Percentiles rank a stretch among this genome's conserved stretches.
Evolutionary conservation across 2,329 filamentous ascomycete genomes (phyloP).

Genomic region (Colletotrichum higginsianum): DNA sequence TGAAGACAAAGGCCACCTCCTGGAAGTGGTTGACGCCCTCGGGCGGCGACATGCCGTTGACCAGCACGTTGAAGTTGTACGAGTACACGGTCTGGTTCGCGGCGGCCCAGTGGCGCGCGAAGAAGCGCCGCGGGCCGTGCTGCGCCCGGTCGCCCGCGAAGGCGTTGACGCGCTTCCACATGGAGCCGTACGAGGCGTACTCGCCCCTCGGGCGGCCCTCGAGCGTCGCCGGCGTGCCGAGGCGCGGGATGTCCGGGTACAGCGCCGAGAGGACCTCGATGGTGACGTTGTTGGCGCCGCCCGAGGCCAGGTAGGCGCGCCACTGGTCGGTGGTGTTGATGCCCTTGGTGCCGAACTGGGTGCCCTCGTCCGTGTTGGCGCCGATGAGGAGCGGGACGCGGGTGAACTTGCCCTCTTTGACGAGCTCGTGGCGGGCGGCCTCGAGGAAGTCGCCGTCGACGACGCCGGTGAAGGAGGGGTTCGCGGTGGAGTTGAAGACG

Average conservation of each 20-base stretch:
- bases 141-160: conserved; percentile 69
- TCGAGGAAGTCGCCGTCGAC: conserved; percentile 61
- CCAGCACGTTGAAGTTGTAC: conserved; percentile 62
- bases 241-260: conserved; percentile 65
- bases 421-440: conserved; percentile 62
- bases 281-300: conserved; percentile 46
- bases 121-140: conserved; percentile 68
- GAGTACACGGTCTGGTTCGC: conserved; percentile 67
- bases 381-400: conserved; percentile 75
- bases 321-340: conserved; percentile 71
- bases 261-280: conserved; percentile 56
- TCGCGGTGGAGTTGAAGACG: conserved; percentile 49
- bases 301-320: conserved; percentile 53
- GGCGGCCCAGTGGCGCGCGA: conserved; percentile 66
- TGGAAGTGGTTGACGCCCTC: conserved; percentile 49
- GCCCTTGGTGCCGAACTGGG: conserved; percentile 65
- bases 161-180: conserved; percentile 70
- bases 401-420: conserved; percentile 72
- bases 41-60: conserved; percentile 41
- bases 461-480: conserved; percentile 44
- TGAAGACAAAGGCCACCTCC: conserved; percentile 59
- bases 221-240: conserved; percentile 63
- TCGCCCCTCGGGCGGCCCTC: conserved; percentile 47
- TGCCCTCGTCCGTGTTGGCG: conserved; percentile 76
- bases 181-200: conserved; percentile 54